These are phyloP conservation scores for Pichia nakasei DNA, from an alignment of 805 yeast species.

Conservation along the genomic window DNA sequence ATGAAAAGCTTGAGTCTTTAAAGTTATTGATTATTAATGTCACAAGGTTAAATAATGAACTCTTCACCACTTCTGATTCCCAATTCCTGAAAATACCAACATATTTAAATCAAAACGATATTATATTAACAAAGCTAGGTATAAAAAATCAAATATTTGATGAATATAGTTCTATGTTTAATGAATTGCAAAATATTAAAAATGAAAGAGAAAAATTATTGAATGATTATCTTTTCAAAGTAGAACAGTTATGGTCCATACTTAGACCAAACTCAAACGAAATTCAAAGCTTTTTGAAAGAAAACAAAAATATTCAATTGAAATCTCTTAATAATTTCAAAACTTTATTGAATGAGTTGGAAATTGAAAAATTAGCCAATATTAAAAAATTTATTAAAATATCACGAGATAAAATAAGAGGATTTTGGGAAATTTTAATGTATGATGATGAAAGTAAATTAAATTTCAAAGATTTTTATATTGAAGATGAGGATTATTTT, in stretches of 20 bases:
- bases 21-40: conserved; percentile 2
- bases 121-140: conserved; percentile 18
- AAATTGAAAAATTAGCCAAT: conserved; percentile 49
- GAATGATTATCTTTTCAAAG: conserved; percentile 26
- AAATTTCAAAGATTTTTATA: conserved; percentile 36
- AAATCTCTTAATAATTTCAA: conserved; percentile 42
- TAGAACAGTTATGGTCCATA: conserved; percentile 37
- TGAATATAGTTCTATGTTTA: conserved; percentile 10
- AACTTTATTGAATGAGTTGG: conserved; percentile 48
- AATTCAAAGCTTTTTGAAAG: conserved; percentile 28
- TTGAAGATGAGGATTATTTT: conserved; percentile 29
- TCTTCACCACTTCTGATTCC: conserved; percentile 5
- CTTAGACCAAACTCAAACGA: conserved; percentile 28
- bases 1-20: not conserved
- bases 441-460: conserved; percentile 44
- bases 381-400: conserved; percentile 62
- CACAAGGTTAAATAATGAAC: conserved; percentile 1
- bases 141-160: conserved; percentile 12
- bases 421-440: conserved; percentile 54
- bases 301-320: conserved; percentile 40
- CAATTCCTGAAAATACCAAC: conserved; percentile 5
- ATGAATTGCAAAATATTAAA: conserved; percentile 24
- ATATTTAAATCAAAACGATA: conserved; percentile 11
- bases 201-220: conserved; percentile 30
- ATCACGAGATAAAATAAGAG: conserved; percentile 48